Conservation (phyloP, 768 basidiomycete genomes). For the Exsudoporus frostii region DNA sequence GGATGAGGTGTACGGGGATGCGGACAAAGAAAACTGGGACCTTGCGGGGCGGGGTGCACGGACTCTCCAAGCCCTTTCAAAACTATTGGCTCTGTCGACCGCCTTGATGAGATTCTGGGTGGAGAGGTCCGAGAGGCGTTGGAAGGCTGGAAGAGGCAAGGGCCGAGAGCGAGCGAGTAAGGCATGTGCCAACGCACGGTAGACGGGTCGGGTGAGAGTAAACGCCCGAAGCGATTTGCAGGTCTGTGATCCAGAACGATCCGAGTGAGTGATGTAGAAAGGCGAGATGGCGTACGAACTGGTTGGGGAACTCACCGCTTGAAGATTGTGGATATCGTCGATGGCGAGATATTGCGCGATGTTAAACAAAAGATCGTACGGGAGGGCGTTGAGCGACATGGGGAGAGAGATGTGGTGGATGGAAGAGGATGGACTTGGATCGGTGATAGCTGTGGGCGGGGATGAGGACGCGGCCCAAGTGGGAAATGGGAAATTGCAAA, state of each 20-base stretch:
- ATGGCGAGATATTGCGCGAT: conserved; percentile 61
- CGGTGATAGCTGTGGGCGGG: not conserved
- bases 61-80: conserved; percentile 60
- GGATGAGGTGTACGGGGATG: conserved; percentile 28
- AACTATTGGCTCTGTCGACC: conserved; percentile 59
- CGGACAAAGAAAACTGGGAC: conserved; percentile 27
- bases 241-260: conserved; percentile 39
- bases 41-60: conserved; percentile 53
- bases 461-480: conserved; percentile 11
- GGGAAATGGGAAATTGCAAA: conserved; percentile 11
- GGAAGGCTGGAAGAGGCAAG: conserved; percentile 66
- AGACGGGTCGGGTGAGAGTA: conserved; percentile 63
- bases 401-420: not conserved
- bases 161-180: conserved; percentile 66
- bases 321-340: conserved; percentile 57
- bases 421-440: conserved; percentile 4
- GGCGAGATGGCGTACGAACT: not conserved
- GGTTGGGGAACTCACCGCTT: conserved; percentile 46
- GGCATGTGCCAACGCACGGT: conserved; percentile 59
- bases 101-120: conserved; percentile 58
- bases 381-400: conserved; percentile 44
- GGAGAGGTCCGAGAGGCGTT: conserved; percentile 61
- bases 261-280: not conserved
- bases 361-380: conserved; percentile 70
- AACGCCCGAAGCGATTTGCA: conserved; percentile 60